Evolutionary conservation across 768 basidiomycete genomes (phyloP), one percentile per base, ranked within the genome.

Genomic region (Leccinum subtestaceum): DNA sequence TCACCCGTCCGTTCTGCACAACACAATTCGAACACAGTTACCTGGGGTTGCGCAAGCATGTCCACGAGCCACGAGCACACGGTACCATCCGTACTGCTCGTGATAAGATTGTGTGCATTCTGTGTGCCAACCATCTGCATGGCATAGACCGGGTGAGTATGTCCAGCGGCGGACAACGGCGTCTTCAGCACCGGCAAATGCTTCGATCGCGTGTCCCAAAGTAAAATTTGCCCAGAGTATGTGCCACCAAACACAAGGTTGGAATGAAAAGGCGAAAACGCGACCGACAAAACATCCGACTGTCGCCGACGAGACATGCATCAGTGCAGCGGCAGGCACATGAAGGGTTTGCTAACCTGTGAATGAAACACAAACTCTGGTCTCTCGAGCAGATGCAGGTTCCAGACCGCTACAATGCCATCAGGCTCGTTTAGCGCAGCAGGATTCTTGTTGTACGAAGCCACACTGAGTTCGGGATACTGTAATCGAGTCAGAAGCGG

Each of bases 331-430:
- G 36, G 53, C 9, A 43, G 23, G 21, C 19, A 12, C 15, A 29
- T 17, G 3, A 21, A 55, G 36, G 49, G 47, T 38, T 61, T 55
- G 75, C 86, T 52, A 59, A 97, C 96, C 79, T 97, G 97, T 2
- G 97, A 95, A 71, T 99, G 97, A 75, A 99, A 98, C 56, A 98
- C 84, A 63, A 98, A 99, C 71, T 99, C 97, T 27, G 97, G 95
- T 62, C 96, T 84, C 70, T 98, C 97, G 2, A 95, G 80, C 4
- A 98, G 77, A 71, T 98, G 97, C 36, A 97, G 77, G 72, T 98
- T 98, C 97, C 97, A 99, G 4, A 99, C 89, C 2, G 93, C 92
- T 25, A 96, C 97, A 55, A 98, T 88, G 9, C 97, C 97, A 64
- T 98, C 95, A 0, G 97, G 96, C 70, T 98, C 97, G 65, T 97